Base-by-base conservation (phyloP, 768 basidiomycete species). In the Tylopilus cervinicoccineus region DNA sequence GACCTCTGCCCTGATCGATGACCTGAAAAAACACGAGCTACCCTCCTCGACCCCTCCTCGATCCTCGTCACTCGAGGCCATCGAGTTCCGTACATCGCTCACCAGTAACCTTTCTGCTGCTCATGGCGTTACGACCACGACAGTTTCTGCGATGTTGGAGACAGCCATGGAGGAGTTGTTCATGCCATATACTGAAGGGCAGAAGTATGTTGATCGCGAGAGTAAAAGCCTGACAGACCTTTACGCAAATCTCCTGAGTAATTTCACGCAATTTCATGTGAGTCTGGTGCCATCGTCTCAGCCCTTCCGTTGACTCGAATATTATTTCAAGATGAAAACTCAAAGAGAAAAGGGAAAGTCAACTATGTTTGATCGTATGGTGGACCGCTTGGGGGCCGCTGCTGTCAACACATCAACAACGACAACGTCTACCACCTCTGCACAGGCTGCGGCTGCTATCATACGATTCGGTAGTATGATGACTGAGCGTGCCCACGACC, bases 161-260 rank as follows among this genome's bases (percentile, higher is more conserved):
- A 84, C 81, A 8, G 89, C 93, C 8, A 85, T 96, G 81, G 96
- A 97, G 53, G 96, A 98, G 62, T 78, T 98, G 17, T 98, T 98
- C 54, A 82, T 93, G 19, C 89, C 92, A 4, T 97, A 94, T 61
- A 87, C 85, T 2, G 95, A 99, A 68, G 93, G 90, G 4, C 83
- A 83, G 50, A 74, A 93, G 47, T 98, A 97, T 63, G 77, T 98
- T 4, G 96, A 98, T 60, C 82, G 84, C 34, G 96, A 99, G 73
- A 88, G 81, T 53, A 87, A 83, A 63, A 92, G 83, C 59, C 63
- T 98, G 38, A 80, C 81, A 1, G 80, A 86, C 34, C 74, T 97
- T 12, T 98, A 93, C 61, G 78, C 83, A 7, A 75, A 69, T 17
- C 79, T 88, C 52, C 71, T 98, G 43, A 67, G 75, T 20, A 71